Evolutionary conservation across 768 basidiomycete species (phyloP).

Genomic region (Psilocybe subaeruginosa): DNA sequence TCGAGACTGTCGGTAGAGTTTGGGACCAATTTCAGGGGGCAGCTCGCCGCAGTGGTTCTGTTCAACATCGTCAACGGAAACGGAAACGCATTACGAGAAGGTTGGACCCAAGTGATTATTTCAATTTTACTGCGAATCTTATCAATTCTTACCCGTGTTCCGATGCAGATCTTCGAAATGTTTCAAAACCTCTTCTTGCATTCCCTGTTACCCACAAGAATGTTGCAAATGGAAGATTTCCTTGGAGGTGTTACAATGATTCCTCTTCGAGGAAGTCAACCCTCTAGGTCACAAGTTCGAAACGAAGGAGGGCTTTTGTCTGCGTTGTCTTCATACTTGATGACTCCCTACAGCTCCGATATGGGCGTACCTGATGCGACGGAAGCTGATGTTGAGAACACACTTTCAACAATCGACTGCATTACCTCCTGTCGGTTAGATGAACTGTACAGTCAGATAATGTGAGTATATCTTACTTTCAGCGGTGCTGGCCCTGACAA

Average conservation of each 20-base stretch:
- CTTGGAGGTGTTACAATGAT: constrained; percentile 93
- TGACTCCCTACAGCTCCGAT: constrained; percentile 93
- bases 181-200: constrained; percentile 96
- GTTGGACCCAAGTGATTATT: constrained; percentile 81
- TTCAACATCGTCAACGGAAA: constrained; percentile 99
- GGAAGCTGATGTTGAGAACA: constrained; percentile 90
- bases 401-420: constrained; percentile 93
- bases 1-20: constrained; percentile 92
- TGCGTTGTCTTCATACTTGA: constrained; percentile 91
- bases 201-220: constrained; percentile 84
- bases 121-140: background rate
- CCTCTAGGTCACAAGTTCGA: constrained; percentile 61
- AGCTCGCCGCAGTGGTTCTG: constrained; percentile 93
- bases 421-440: constrained; percentile 92
- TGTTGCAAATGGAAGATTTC: constrained; percentile 99
- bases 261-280: constrained; percentile 78
- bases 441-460: constrained; percentile 91
- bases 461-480: constrained; percentile 54
- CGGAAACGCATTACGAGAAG: constrained; percentile 90
- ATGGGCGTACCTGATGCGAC: constrained; percentile 84
- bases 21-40: constrained; percentile 93
- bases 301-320: constrained; percentile 93
- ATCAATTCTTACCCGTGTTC: constrained; percentile 6
- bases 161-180: constrained; percentile 91
- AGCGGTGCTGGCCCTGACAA: background rate